phyloP scores from a whole-genome alignment of 345 rosid genomes.

The Euphorbia lathyris region DNA sequence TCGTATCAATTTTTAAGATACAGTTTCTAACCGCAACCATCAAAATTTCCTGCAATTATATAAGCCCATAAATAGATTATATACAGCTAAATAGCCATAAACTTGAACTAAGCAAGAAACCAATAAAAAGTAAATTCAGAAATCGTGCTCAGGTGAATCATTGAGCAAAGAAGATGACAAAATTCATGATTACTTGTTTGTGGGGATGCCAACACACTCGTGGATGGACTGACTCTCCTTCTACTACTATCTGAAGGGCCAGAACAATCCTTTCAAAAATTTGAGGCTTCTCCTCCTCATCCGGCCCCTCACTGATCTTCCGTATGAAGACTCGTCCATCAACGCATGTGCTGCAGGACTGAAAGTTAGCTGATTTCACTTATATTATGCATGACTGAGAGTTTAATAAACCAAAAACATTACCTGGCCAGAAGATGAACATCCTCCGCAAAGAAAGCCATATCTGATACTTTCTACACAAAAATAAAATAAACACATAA shows the following conservation, averaged over 20 bases:
- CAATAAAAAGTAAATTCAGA: background rate
- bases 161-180: background rate
- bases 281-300: conserved; percentile 67
- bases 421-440: conserved; percentile 96
- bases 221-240: conserved; percentile 59
- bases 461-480: conserved; percentile 77
- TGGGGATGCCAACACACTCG: conserved; percentile 92
- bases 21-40: conserved; percentile 67
- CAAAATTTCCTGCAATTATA: conserved; percentile 66
- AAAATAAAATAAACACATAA: background rate
- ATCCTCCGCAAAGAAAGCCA: conserved; percentile 92
- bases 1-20: conserved; percentile 68
- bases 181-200: conserved; percentile 60
- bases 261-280: conserved; percentile 56
- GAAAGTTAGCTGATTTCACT: conserved; percentile 9
- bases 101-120: conserved; percentile 4
- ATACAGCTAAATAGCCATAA: background rate
- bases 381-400: background rate
- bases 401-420: conserved; percentile 7
- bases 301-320: conserved; percentile 75
- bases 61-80: background rate
- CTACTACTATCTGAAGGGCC: conserved; percentile 62
- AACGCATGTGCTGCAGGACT: conserved; percentile 54
- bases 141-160: background rate
- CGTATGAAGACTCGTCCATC: conserved; percentile 77